Base-by-base conservation (phyloP, 2,329 filamentous ascomycete genomes). In the Monosporascus ibericus region DNA sequence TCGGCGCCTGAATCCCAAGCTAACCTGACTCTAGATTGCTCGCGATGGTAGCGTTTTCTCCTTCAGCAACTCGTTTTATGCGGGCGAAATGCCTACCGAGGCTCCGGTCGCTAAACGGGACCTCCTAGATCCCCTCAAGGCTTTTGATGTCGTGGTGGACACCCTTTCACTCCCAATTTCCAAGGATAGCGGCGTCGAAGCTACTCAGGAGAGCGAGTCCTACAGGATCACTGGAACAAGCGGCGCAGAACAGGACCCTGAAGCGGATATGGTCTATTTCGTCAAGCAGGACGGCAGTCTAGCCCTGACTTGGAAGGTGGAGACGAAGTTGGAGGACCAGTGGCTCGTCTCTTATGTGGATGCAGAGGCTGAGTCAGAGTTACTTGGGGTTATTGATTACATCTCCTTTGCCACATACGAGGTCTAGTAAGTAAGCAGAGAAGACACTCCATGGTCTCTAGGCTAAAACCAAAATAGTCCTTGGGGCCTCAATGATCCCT, bases 311-410 rank as follows among this genome's bases (percentile, higher is more conserved):
- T 82, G 78, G 79, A 68, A 76, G 57, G 66, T 81, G 3, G 77
- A 81, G 68, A 81, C 77, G 3, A 76, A 81, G 51, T 63, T 78
- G 34, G 47, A 66, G 6, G 70, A 73, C 48, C 76, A 80, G 63
- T 82, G 76, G 76, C 69, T 81, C 7, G 62, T 78, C 37, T 74
- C 75, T 1, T 81, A 81, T 55, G 70, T 80, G 20, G 72, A 80
- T 48, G 74, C 75, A 3, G 60, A 64, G 3, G 66, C 67, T 49
- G 69, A 69, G 18, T 67, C 69, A 14, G 61, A 74, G 37, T 58
- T 82, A 3, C 65, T 75, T 39, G 76, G 72, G 47, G 76, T 79
- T 18, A 71, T 78, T 25, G 76, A 81, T 64, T 81, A 78, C 48
- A 72, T 77, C 40, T 68, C 73, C 1, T 74, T 80, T 24, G 76